Base-by-base conservation (phyloP, 1,284 basidiomycete genomes). In the Acaromyces ingoldii region DNA sequence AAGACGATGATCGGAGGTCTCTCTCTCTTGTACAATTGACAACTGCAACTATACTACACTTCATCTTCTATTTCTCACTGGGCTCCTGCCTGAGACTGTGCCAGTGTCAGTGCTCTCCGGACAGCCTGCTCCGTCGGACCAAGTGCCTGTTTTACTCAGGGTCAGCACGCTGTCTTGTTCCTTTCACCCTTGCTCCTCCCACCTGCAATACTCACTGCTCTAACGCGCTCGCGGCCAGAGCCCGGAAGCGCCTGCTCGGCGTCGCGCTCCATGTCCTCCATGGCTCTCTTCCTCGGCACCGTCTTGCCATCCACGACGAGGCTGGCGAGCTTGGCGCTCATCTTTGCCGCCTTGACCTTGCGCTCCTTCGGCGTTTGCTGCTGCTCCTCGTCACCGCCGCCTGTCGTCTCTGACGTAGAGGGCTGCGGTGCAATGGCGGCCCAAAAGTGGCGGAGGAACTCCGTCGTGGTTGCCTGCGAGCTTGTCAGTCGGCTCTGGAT, bases 371-470 rank as follows among this genome's bases (percentile, higher is more conserved):
- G 36, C 2, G 48, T 29, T 29, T 21, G 49, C 36, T 17, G 36
- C 26, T 25, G 49, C n/a, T 51, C 25, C 6, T 51, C 31, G 21
- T 25, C 36, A 51, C 38, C 15, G 15, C 29, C n/a, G 21, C 48
- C 26, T 36, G 31, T 21, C 41, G 17, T 25, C n/a, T n/a, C n/a
- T n/a, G n/a, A n/a, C n/a, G n/a, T n/a, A n/a, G 49, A 38, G 15
- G 70, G 68, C 1, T 87, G 82, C 1, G 92, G 92, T 52, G 92
- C 86, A 45, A 89, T 82, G 0, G 90, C 83, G 9, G 86, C 82
- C 91, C 92, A 98, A 72, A 91, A 97, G 72, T 97, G 93, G 9
- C 93, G 84, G 9, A 99, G 80, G 74, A 97, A 96, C 76, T 99
- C 93, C 63, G 89, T 91, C 2, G 91, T 87, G 1, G 91, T 86